Conservation (phyloP, 257 asterid species). For the Lycium barbarum region DNA sequence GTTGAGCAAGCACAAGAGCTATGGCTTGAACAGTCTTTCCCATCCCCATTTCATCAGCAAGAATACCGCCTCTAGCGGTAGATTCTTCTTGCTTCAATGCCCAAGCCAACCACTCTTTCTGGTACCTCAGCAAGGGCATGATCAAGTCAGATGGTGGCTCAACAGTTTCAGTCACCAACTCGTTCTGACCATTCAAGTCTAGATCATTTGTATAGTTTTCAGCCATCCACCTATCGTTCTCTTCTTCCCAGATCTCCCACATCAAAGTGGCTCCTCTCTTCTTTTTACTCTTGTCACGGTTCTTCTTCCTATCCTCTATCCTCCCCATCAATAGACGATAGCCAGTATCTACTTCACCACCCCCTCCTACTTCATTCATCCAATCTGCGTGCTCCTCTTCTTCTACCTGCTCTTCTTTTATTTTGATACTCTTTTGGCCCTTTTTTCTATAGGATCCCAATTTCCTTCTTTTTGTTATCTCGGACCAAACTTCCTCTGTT, state of each 20-base stretch:
- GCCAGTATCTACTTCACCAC: slow-evolving; percentile 13
- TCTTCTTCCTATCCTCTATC: slow-evolving; percentile 45
- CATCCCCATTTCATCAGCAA: slow-evolving; percentile 99
- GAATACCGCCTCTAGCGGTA: slow-evolving; percentile 80
- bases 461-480: slow-evolving; percentile 13
- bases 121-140: slow-evolving; percentile 82
- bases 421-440: not conserved
- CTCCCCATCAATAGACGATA: slow-evolving; percentile 2
- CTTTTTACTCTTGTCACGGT: slow-evolving; percentile 49
- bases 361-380: not conserved
- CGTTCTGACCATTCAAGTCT: slow-evolving; percentile 65
- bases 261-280: slow-evolving; percentile 58
- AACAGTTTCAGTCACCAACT: slow-evolving; percentile 55
- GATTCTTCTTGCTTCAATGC: slow-evolving; percentile 91
- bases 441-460: not conserved
- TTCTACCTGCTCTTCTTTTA: slow-evolving; percentile 24
- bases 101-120: slow-evolving; percentile 98
- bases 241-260: slow-evolving; percentile 85
- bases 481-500: slow-evolving; percentile 3
- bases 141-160: slow-evolving; percentile 79
- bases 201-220: slow-evolving; percentile 58
- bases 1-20: slow-evolving; percentile 86
- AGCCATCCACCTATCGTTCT: slow-evolving; percentile 67
- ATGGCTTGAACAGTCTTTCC: slow-evolving; percentile 97
- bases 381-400: slow-evolving; percentile 14